Base-by-base conservation (phyloP, 1,284 basidiomycete genomes). In the Grifola frondosa region DNA sequence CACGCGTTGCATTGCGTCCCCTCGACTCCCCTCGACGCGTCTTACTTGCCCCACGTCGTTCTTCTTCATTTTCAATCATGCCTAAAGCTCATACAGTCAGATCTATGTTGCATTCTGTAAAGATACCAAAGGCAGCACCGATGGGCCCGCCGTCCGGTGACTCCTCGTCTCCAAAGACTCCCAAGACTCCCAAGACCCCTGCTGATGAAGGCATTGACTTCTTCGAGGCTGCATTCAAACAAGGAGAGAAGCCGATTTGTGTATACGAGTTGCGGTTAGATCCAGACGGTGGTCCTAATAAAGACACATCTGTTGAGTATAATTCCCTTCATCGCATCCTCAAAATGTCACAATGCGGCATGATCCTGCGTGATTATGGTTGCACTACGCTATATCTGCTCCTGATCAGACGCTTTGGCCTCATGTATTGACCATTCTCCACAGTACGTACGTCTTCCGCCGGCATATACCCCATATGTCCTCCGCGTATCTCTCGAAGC, bases 381-480 rank as follows among this genome's bases (percentile, higher is more conserved):
- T 24, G 28, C 22, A 19, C 9, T 7, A 22, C 12, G 17, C 15
- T 11, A 33, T n/a, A 13, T 6, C 9, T 7, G 22, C 15, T 8
- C 21, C 17, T 25, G 26, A 28, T 20, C n/a, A n/a, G n/a, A n/a
- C n/a, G n/a, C n/a, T n/a, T n/a, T n/a, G n/a, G 35, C 28, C 29
- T 21, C 10, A 6, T 12, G 8, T 25, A 19, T 45, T 53, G 22
- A 56, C 37, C 11, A 5, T 2, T 16, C 6, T 38, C 42, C 29
- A 26, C 60, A 97, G 95, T 97, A 97, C 64, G 87, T 95, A 57
- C 91, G 95, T 38, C 81, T 97, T 20, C 94, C 94, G 7, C 91
- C 95, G 10, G 90, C 94, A n/a, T 78, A 83, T 57, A 72, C 69
- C 15, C 93, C 95, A 3, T 97, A 97, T 62, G 79, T 97, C 35